These are phyloP conservation scores for Leishmania major DNA, from an alignment of 208 protist genomes.

Conservation along the genomic window DNA sequence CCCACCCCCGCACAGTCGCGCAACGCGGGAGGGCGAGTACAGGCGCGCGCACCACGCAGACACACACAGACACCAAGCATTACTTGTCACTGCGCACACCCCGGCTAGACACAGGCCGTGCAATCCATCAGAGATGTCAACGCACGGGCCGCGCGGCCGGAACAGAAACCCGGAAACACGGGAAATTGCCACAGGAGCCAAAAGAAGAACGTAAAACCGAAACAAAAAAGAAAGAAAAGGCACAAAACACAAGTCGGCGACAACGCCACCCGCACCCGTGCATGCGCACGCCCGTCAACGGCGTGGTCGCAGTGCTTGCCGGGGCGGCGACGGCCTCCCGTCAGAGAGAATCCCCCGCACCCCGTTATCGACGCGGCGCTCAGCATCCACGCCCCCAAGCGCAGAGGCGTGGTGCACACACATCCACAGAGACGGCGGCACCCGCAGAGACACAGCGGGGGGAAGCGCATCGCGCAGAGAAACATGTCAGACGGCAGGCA, in stretches of 20 bases:
- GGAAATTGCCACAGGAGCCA: background rate
- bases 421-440: background rate
- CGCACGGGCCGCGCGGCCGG: background rate
- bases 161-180: background rate
- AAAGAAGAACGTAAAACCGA: background rate
- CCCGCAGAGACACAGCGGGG: background rate
- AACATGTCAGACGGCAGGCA: background rate
- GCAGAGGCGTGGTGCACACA: background rate
- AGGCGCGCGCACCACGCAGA: background rate
- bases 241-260: background rate
- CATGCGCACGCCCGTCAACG: background rate
- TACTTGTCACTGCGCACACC: background rate
- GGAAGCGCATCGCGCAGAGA: constrained; percentile 11
- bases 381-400: background rate
- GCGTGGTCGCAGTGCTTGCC: background rate
- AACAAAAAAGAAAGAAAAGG: background rate
- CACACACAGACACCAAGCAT: background rate
- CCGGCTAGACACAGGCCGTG: background rate
- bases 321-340: background rate
- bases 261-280: background rate
- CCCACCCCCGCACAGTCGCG: background rate
- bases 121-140: background rate
- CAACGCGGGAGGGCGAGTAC: background rate
- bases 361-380: background rate
- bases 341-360: constrained; percentile 2